Percentiles rank a stretch among this genome's conserved stretches.
phyloP scores from a whole-genome alignment of 2,329 filamentous ascomycete species.

The Pyricularia grisea region DNA sequence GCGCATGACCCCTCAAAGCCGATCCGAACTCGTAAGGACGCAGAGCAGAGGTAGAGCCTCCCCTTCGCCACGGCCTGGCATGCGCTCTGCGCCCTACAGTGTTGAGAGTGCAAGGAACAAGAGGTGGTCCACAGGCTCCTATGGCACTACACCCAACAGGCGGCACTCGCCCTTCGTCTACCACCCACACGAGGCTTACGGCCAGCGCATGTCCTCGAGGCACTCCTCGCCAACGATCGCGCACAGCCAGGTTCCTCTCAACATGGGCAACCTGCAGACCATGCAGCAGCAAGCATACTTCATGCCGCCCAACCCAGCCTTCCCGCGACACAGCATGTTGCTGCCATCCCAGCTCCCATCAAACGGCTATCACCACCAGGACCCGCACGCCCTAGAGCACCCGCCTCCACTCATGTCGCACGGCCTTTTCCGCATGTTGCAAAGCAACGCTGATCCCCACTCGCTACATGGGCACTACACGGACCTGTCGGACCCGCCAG shows the following conservation, averaged over 20 bases:
- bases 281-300: slow-evolving; percentile 39
- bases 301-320: slow-evolving; percentile 41
- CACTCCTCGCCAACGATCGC: slow-evolving; percentile 41
- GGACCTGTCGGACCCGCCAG: slow-evolving; percentile 65
- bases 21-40: slow-evolving; percentile 51
- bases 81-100: slow-evolving; percentile 62
- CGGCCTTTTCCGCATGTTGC: slow-evolving; percentile 62
- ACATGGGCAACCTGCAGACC: slow-evolving; percentile 45
- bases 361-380: slow-evolving; percentile 27
- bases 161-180: slow-evolving; percentile 54
- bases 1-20: slow-evolving; percentile 50
- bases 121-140: slow-evolving; percentile 71
- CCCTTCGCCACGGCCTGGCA: slow-evolving; percentile 58
- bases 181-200: slow-evolving; percentile 49
- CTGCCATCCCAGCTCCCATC: slow-evolving; percentile 45
- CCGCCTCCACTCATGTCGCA: slow-evolving; percentile 59
- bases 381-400: slow-evolving; percentile 43
- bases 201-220: slow-evolving; percentile 42
- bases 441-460: slow-evolving; percentile 65
- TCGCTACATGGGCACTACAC: slow-evolving; percentile 60
- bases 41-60: slow-evolving; percentile 63
- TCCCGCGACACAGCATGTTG: slow-evolving; percentile 49
- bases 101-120: slow-evolving; percentile 59
- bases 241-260: slow-evolving; percentile 39
- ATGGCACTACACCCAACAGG: slow-evolving; percentile 45